Conservation (phyloP, 768 basidiomycete species). For the Rhizopogon rudus region DNA sequence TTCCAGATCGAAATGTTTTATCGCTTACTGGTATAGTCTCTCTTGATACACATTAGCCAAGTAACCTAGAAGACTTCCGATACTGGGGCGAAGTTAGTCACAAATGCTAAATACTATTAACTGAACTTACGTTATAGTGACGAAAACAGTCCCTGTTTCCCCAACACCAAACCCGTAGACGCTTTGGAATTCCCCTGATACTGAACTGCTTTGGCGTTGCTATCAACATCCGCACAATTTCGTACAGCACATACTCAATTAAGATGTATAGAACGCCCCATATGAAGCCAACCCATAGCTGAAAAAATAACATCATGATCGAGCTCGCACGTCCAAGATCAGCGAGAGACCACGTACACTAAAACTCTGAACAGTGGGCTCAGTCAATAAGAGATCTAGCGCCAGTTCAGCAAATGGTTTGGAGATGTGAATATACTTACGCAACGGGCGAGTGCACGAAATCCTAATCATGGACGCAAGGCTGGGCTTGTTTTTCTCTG, state of each 20-base stretch:
- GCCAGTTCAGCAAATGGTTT: background rate
- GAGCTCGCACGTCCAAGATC: background rate
- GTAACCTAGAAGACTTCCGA: slow-evolving; percentile 51
- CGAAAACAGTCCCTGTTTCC: slow-evolving; percentile 54
- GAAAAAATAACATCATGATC: slow-evolving; percentile 4
- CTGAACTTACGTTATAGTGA: slow-evolving; percentile 46
- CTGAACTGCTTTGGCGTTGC: slow-evolving; percentile 35
- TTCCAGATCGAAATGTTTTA: background rate
- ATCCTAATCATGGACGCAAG: slow-evolving; percentile 59
- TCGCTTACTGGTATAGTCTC: slow-evolving; percentile 40
- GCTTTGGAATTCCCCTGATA: slow-evolving; percentile 48
- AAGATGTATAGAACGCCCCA: slow-evolving; percentile 76
- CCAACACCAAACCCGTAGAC: slow-evolving; percentile 59
- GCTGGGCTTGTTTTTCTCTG: slow-evolving; percentile 57
- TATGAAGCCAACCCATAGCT: slow-evolving; percentile 70
- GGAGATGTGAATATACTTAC: slow-evolving; percentile 39
- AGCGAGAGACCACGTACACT: slow-evolving; percentile 40
- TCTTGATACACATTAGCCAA: slow-evolving; percentile 44
- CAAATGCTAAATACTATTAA: background rate
- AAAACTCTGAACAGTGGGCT: slow-evolving; percentile 71
- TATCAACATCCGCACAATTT: background rate
- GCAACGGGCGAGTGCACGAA: slow-evolving; percentile 65
- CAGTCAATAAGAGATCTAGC: slow-evolving; percentile 29
- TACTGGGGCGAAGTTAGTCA: slow-evolving; percentile 28
- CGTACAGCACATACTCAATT: slow-evolving; percentile 41